Conservation (phyloP, 345 rosid genomes). For the Citrus unshiu region DNA sequence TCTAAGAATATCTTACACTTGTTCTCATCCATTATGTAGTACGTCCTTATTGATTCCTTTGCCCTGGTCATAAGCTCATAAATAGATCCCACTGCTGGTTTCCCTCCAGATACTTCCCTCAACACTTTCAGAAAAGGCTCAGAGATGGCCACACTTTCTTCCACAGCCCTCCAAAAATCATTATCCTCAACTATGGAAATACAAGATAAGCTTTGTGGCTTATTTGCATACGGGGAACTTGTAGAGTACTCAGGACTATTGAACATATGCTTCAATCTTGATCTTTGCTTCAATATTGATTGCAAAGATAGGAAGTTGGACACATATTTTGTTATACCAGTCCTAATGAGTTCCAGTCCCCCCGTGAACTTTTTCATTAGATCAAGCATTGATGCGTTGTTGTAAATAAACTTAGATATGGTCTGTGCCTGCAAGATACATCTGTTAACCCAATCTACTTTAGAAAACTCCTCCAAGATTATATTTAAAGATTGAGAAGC, state of each 20-base stretch:
- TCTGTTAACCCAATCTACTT: constrained; percentile 85
- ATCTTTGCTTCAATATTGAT: constrained; percentile 67
- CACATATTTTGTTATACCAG: constrained; percentile 69
- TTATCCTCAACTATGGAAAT: constrained; percentile 56
- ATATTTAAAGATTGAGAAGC: constrained; percentile 80
- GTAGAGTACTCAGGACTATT: constrained; percentile 64
- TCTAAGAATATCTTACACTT: constrained; percentile 77
- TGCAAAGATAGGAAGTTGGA: constrained; percentile 73
- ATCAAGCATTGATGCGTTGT: constrained; percentile 63
- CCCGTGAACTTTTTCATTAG: constrained; percentile 68
- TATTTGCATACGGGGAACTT: constrained; percentile 48
- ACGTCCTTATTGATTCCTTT: constrained; percentile 79
- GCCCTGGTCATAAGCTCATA: constrained; percentile 85
- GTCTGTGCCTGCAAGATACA: constrained; percentile 74
- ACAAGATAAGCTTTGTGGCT: constrained; percentile 59
- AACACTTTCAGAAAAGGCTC: constrained; percentile 80
- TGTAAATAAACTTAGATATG: constrained; percentile 65
- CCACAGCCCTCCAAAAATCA: constrained; percentile 81
- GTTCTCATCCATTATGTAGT: constrained; percentile 82
- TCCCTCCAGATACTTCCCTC: constrained; percentile 84
- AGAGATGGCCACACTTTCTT: constrained; percentile 81
- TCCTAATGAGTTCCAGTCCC: constrained; percentile 67
- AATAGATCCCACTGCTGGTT: constrained; percentile 69
- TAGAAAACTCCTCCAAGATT: constrained; percentile 79
- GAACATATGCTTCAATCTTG: constrained; percentile 68